Evolutionary conservation across 208 protist species (phyloP).

Genomic region (Crithidia expoeki): DNA sequence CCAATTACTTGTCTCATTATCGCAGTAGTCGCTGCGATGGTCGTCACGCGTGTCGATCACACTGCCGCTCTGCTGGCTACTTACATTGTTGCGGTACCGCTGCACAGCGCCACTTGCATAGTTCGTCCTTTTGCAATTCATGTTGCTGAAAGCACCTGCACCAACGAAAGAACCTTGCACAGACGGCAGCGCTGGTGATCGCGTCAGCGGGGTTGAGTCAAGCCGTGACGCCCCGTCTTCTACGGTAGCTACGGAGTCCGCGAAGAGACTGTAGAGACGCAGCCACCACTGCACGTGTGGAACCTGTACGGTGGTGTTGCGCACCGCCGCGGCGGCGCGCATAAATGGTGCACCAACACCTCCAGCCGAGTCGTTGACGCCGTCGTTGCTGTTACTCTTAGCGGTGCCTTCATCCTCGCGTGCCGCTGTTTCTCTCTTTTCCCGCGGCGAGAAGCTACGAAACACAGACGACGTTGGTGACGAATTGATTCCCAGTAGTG

Average conservation of each 20-base stretch:
- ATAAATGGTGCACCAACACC: neutral
- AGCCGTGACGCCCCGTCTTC: neutral
- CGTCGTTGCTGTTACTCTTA: too few relatives aligned
- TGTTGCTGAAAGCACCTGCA: neutral
- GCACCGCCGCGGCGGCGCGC: constrained; percentile 15
- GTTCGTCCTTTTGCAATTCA: neutral
- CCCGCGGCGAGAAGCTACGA: neutral
- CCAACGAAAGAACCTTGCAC: neutral
- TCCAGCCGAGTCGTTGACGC: neutral
- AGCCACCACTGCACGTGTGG: constrained; percentile 35
- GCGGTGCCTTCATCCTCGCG: neutral
- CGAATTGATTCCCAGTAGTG: neutral
- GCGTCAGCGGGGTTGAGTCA: neutral
- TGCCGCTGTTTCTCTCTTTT: neutral
- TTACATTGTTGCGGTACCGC: neutral
- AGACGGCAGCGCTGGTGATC: neutral
- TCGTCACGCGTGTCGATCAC: neutral
- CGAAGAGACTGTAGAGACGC: constrained; percentile 12
- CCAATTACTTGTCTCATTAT: neutral
- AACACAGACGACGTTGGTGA: neutral
- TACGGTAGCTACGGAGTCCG: neutral
- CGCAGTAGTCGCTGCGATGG: constrained; percentile 1
- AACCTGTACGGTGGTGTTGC: constrained; percentile 12
- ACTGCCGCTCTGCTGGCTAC: constrained; percentile 10
- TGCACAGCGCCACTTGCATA: neutral